Evolutionary conservation across 192 early-diverging fungal genomes (phyloP).

Genomic region (Pilobolus umbonatus): DNA sequence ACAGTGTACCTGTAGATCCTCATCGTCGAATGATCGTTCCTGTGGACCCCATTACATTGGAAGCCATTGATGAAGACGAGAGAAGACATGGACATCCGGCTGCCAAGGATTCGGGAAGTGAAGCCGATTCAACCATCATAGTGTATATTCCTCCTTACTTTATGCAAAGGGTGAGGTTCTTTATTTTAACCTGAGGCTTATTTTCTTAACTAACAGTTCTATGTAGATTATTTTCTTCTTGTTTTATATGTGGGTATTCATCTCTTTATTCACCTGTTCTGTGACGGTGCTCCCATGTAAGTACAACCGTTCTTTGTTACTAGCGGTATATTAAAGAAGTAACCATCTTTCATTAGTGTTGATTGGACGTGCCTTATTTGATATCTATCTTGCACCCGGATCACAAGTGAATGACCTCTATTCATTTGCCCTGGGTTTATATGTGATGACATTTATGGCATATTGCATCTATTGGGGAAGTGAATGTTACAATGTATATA

Average conservation of each 20-base stretch:
- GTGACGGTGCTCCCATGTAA: conserved; percentile 43
- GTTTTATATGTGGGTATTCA: conserved; percentile 52
- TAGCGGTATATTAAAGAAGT: neutral
- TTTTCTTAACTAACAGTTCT: neutral
- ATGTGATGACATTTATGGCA: conserved; percentile 36
- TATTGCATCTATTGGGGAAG: conserved; percentile 31
- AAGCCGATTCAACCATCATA: conserved; percentile 62
- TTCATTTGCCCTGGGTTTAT: conserved; percentile 65
- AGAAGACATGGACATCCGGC: conserved; percentile 58
- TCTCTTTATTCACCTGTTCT: conserved; percentile 43
- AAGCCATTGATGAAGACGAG: conserved; percentile 52
- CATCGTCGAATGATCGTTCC: conserved; percentile 79
- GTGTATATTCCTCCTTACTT: conserved; percentile 82
- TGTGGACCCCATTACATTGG: conserved; percentile 50
- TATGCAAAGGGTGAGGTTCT: conserved; percentile 44
- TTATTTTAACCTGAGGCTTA: too few species aligned
- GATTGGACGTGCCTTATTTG: conserved; percentile 50
- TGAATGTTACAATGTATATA: conserved; percentile 8
- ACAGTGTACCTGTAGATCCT: conserved; percentile 78
- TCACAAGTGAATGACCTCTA: conserved; percentile 74
- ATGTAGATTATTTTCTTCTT: conserved; percentile 41
- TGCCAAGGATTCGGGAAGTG: conserved; percentile 39
- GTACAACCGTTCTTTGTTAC: conserved; percentile 12
- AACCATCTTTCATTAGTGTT: conserved; percentile 41
- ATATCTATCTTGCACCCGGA: conserved; percentile 39